These are phyloP conservation scores for Russula foetens DNA, from an alignment of 768 basidiomycete genomes.

Conservation along the genomic window DNA sequence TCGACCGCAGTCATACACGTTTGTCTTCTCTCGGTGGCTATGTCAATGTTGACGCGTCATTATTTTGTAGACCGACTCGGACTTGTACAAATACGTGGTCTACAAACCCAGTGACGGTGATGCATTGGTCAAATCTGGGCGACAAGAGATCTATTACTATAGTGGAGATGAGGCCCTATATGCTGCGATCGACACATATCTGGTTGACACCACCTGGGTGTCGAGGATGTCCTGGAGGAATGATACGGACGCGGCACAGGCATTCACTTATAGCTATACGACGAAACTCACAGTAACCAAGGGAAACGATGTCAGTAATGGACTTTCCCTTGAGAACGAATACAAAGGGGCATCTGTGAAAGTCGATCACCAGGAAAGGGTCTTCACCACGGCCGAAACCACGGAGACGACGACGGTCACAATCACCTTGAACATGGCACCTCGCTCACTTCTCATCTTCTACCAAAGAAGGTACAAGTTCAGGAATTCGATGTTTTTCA, in stretches of 20 bases:
- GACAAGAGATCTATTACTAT: no score
- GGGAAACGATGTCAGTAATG: background rate
- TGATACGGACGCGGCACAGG: background rate
- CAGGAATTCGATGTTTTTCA: background rate
- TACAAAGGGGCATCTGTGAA: background rate
- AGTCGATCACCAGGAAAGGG: background rate
- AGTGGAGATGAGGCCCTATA: no score
- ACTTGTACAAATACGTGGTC: no score
- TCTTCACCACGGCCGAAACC: background rate
- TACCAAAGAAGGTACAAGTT: background rate
- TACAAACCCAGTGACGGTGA: no score
- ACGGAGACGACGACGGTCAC: background rate
- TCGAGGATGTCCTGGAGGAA: background rate
- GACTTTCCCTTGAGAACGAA: background rate
- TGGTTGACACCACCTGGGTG: no score
- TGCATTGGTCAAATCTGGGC: no score
- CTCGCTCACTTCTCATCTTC: background rate
- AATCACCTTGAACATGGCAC: background rate
- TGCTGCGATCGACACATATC: no score
- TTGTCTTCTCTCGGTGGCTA: no score
- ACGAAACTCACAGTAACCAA: background rate
- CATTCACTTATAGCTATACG: background rate
- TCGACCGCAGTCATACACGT: no score
- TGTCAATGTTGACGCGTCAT: no score
- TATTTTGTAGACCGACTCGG: no score